Conservation (phyloP, 2,329 filamentous ascomycete genomes). For the Hymenotorrendiella dingleyae region DNA sequence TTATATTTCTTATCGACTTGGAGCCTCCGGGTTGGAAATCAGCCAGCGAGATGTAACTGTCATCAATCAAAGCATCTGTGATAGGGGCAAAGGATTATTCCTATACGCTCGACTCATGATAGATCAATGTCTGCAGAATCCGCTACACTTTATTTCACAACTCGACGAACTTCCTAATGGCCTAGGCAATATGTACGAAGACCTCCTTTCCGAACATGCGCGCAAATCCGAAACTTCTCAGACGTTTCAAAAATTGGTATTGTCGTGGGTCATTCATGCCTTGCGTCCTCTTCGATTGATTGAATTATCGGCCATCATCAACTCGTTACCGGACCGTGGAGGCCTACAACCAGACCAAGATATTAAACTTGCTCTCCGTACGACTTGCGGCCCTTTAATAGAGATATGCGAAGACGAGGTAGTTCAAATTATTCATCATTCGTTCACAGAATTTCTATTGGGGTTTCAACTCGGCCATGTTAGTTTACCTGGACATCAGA, state of each 20-base stretch:
- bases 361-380: conserved; percentile 33
- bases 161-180: conserved; percentile 24
- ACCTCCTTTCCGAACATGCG: conserved; percentile 34
- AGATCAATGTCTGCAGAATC: conserved; percentile 18
- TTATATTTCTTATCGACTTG: too few relatives aligned
- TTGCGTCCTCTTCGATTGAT: conserved; percentile 36
- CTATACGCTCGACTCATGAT: conserved; percentile 22
- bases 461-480: conserved; percentile 14
- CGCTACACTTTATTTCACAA: conserved; percentile 16
- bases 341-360: conserved; percentile 11
- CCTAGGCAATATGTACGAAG: conserved; percentile 36
- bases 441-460: conserved; percentile 41
- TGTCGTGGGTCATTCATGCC: conserved; percentile 38
- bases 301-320: conserved; percentile 34
- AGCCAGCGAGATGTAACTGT: too few relatives aligned
- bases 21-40: too few relatives aligned
- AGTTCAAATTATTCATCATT: conserved; percentile 41
- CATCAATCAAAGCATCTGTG: conserved; percentile 15
- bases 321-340: conserved; percentile 12
- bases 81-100: conserved; percentile 14
- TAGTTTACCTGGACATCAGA: background rate
- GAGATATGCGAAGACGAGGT: conserved; percentile 41
- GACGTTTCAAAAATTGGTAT: conserved; percentile 33
- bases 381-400: conserved; percentile 36
- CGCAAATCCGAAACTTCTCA: conserved; percentile 27